These are phyloP conservation scores for Phytophthora tubulina DNA, from an alignment of 352 stramenopile genomes.

Conservation along the genomic window DNA sequence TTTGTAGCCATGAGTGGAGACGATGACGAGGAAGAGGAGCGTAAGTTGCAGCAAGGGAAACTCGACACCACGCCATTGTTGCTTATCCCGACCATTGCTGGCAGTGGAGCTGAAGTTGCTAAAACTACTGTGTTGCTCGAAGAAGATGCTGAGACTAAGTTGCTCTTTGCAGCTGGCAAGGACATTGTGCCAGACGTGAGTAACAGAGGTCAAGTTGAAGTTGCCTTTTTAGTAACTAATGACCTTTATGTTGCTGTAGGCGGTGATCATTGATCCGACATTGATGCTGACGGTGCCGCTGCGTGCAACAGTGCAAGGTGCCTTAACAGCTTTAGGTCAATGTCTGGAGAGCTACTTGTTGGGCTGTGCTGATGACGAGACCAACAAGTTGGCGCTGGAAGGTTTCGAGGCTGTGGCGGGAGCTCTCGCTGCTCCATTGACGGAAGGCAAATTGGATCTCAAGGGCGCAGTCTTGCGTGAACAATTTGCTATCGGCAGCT, in stretches of 20 bases:
- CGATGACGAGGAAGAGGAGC: constrained; percentile 18
- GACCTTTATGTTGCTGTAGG: constrained; percentile 38
- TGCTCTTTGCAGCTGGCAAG: constrained; percentile 45
- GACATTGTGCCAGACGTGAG: constrained; percentile 59
- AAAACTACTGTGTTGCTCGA: constrained; percentile 67
- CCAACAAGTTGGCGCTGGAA: constrained; percentile 61
- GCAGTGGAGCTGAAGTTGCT: constrained; percentile 63
- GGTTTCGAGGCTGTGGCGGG: constrained; percentile 64
- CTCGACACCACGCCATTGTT: constrained; percentile 49
- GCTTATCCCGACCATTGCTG: constrained; percentile 70
- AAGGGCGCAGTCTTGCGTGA: constrained; percentile 64
- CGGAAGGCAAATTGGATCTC: constrained; percentile 72
- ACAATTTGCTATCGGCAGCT: constrained; percentile 61
- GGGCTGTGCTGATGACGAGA: constrained; percentile 53
- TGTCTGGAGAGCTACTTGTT: constrained; percentile 82
- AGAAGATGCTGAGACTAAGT: constrained; percentile 70
- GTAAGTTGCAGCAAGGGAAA: constrained; percentile 33
- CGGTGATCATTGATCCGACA: constrained; percentile 74
- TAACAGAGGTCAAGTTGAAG: constrained; percentile 16
- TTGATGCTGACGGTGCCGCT: constrained; percentile 73
- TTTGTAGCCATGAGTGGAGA: constrained; percentile 30
- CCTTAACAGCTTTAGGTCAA: constrained; percentile 70
- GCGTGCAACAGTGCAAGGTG: constrained; percentile 60
- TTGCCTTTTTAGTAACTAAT: constrained; percentile 16
- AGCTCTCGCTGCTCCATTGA: constrained; percentile 61